Evolutionary conservation across 306 rosid species (phyloP).

Genomic region (Hippophae rhamnoides): DNA sequence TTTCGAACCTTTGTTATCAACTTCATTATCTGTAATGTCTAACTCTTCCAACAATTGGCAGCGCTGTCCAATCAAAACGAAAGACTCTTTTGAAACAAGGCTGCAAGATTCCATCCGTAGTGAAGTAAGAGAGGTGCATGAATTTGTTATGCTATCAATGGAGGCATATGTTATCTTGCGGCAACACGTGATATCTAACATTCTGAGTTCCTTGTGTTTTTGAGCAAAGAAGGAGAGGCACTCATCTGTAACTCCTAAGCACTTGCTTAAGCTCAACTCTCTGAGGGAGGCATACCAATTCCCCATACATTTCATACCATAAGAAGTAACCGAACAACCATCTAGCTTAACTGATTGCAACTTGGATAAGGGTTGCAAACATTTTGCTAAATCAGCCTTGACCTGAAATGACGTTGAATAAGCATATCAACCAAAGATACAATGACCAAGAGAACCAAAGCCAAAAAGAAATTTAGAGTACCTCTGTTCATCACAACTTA

Average conservation of each 20-base stretch:
- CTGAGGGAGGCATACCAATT: slow-evolving; percentile 38
- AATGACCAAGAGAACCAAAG: neutral
- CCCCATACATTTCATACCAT: slow-evolving; percentile 42
- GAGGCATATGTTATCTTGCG: slow-evolving; percentile 40
- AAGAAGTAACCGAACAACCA: slow-evolving; percentile 40
- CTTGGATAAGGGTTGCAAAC: slow-evolving; percentile 29
- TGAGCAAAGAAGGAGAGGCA: slow-evolving; percentile 38
- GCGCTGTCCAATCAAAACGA: slow-evolving; percentile 39
- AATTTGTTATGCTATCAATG: slow-evolving; percentile 37
- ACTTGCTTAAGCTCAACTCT: slow-evolving; percentile 61
- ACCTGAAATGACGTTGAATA: slow-evolving; percentile 30
- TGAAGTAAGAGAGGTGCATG: slow-evolving; percentile 45
- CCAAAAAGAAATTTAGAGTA: no score
- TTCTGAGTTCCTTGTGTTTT: slow-evolving; percentile 38
- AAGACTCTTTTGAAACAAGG: slow-evolving; percentile 43
- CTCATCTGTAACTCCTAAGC: slow-evolving; percentile 47
- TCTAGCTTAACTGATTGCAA: slow-evolving; percentile 46
- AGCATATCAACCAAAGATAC: slow-evolving; percentile 15
- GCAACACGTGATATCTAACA: slow-evolving; percentile 55
- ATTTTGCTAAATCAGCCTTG: slow-evolving; percentile 43
- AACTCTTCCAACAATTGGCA: slow-evolving; percentile 54
- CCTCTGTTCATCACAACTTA: no score
- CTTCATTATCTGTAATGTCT: slow-evolving; percentile 55
- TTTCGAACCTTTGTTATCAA: slow-evolving; percentile 46
- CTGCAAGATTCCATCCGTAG: slow-evolving; percentile 65